These are phyloP conservation scores for Cutaneotrichosporon sp. DNA, from an alignment of 1,284 basidiomycete species.

Conservation along the genomic window DNA sequence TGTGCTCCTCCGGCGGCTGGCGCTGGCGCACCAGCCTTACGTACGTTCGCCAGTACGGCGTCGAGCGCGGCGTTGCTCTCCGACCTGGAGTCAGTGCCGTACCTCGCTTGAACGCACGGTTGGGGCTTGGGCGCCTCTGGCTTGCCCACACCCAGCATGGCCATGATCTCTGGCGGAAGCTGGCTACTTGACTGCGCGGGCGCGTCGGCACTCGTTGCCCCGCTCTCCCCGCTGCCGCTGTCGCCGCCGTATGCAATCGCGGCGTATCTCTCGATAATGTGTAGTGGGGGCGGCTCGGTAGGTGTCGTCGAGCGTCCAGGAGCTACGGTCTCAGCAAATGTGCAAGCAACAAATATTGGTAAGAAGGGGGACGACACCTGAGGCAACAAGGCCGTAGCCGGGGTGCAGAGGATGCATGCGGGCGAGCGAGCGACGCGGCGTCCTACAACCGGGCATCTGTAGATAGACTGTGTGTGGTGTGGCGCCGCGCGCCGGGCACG, in stretches of 20 bases:
- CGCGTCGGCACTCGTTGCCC: too few relatives aligned
- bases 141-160: slow-evolving; percentile 33
- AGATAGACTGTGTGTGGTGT: background rate
- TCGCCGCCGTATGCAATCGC: background rate
- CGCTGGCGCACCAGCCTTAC: background rate
- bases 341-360: background rate
- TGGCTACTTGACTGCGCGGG: slow-evolving; percentile 11
- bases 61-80: slow-evolving; percentile 11
- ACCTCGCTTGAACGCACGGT: background rate
- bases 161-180: slow-evolving; percentile 40
- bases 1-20: background rate
- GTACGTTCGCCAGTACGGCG: slow-evolving; percentile 18
- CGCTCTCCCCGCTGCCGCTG: background rate
- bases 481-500: too few relatives aligned
- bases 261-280: slow-evolving; percentile 15
- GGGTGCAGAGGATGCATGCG: slow-evolving; percentile 16
- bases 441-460: slow-evolving; percentile 15
- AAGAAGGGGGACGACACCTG: slow-evolving; percentile 6
- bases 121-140: slow-evolving; percentile 7
- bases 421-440: background rate
- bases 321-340: slow-evolving; percentile 15
- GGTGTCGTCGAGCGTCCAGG: slow-evolving; percentile 17
- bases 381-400: background rate
- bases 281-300: slow-evolving; percentile 13
- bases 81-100: slow-evolving; percentile 3